A percentile compares a stretch with the other conserved stretches of the same genome.
phyloP scores from a whole-genome alignment of 2,329 filamentous ascomycete genomes.

The Teratosphaeria zuluensis region DNA sequence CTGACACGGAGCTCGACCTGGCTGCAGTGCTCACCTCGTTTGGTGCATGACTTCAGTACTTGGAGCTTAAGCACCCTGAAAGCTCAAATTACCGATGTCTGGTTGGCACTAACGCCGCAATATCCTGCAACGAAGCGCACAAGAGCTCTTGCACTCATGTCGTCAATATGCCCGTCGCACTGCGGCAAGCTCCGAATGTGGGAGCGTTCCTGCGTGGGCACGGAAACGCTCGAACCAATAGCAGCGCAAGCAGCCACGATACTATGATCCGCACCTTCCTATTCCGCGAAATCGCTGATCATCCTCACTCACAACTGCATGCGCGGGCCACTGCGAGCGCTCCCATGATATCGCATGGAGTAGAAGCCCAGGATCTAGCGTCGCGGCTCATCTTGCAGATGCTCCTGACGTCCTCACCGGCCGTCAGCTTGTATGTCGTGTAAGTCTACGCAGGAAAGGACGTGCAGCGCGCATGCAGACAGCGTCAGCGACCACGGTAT shows the following conservation, averaged over 20 bases:
- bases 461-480: neutral
- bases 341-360: too few species aligned
- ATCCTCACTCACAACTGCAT: too few species aligned
- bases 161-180: neutral
- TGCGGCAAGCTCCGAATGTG: neutral
- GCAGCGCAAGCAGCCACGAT: neutral
- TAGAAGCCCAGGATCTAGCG: too few species aligned
- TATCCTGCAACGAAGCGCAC: too few species aligned
- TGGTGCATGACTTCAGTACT: too few species aligned
- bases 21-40: too few species aligned
- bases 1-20: too few species aligned
- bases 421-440: neutral
- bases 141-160: neutral
- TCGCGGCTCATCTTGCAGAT: neutral
- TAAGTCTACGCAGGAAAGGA: neutral
- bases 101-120: neutral
- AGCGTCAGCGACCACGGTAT: neutral
- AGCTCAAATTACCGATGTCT: neutral
- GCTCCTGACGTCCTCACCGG: neutral
- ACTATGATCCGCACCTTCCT: too few species aligned
- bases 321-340: too few species aligned
- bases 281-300: too few species aligned
- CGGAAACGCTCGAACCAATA: neutral
- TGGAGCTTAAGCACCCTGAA: too few species aligned
- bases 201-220: neutral